Conservation (phyloP, 2,329 filamentous ascomycete species). For the Pseudocercospora cruenta region DNA sequence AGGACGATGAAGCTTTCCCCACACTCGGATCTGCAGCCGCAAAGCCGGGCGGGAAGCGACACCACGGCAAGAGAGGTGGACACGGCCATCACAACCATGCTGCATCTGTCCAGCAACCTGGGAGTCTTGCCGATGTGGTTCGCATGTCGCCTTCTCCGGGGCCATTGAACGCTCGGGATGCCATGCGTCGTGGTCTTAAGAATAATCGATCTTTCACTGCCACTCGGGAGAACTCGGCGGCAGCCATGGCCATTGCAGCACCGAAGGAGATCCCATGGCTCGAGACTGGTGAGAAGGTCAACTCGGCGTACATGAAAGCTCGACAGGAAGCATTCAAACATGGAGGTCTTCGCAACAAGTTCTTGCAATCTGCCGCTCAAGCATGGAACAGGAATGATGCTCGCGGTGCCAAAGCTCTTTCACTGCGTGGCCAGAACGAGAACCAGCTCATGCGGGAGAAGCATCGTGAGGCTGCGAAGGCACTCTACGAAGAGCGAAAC, state of each 20-base stretch:
- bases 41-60: conserved; percentile 78
- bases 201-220: conserved; percentile 69
- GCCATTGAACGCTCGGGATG: conserved; percentile 50
- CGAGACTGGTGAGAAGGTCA: conserved; percentile 86
- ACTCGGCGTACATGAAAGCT: conserved; percentile 92
- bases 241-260: conserved; percentile 79
- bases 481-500: conserved; percentile 93
- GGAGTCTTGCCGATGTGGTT: conserved; percentile 88
- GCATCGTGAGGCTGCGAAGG: conserved; percentile 87
- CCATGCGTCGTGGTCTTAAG: conserved; percentile 57
- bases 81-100: conserved; percentile 67
- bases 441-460: conserved; percentile 97
- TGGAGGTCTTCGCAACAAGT: conserved; percentile 94
- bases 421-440: conserved; percentile 90
- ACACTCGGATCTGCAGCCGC: conserved; percentile 75
- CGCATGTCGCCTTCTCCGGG: conserved; percentile 91
- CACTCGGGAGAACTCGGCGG: conserved; percentile 72
- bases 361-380: conserved; percentile 93
- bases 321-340: conserved; percentile 96
- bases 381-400: conserved; percentile 99
- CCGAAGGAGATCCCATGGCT: conserved; percentile 96
- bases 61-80: conserved; percentile 86
- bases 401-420: conserved; percentile 90
- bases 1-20: conserved; percentile 95
- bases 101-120: conserved; percentile 73